Conservation (phyloP, 2,329 filamentous ascomycete species). For the Aspergillus neotritici region DNA sequence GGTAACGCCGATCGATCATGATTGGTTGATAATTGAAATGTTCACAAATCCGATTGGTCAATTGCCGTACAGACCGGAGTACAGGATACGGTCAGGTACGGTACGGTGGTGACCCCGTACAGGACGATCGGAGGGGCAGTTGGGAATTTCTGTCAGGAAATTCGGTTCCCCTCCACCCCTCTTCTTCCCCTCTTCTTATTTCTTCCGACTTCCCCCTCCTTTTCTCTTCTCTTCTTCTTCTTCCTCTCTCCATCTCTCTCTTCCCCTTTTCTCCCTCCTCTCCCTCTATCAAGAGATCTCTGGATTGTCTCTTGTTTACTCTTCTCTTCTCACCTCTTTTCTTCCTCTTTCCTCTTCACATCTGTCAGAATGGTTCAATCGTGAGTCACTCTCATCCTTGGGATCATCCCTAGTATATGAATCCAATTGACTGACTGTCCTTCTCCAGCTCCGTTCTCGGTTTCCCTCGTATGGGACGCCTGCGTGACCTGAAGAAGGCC, state of each 20-base stretch:
- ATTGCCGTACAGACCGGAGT: too few species aligned
- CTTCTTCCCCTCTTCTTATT: slow-evolving; percentile 6
- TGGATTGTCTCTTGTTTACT: slow-evolving; percentile 18
- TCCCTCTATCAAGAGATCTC: slow-evolving; percentile 19
- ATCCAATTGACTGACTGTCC: slow-evolving; percentile 5
- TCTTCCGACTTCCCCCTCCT: slow-evolving; percentile 4
- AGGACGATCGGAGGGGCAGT: too few species aligned
- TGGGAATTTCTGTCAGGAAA: slow-evolving; percentile 2
- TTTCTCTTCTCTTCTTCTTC: slow-evolving; percentile 5
- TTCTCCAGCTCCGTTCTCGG: slow-evolving; percentile 67
- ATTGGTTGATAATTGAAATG: too few species aligned
- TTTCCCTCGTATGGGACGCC: slow-evolving; percentile 97
- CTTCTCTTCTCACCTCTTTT: slow-evolving; percentile 4
- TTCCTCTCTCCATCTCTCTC: slow-evolving; percentile 7
- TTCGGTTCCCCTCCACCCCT: slow-evolving; percentile 5
- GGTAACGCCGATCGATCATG: too few species aligned
- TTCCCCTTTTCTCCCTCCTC: slow-evolving; percentile 21
- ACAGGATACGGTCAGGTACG: too few species aligned
- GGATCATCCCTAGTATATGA: background rate
- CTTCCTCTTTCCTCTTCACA: slow-evolving; percentile 12
- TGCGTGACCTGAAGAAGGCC: slow-evolving; percentile 99
- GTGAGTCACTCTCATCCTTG: slow-evolving; percentile 36
- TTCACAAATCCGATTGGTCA: too few species aligned
- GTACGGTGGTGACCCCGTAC: too few species aligned
- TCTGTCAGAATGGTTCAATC: slow-evolving; percentile 55